A percentile compares a stretch with the other conserved stretches of the same genome.
Evolutionary conservation across 2,329 filamentous ascomycete species (phyloP).

Genomic region (Colletotrichum paranaense): DNA sequence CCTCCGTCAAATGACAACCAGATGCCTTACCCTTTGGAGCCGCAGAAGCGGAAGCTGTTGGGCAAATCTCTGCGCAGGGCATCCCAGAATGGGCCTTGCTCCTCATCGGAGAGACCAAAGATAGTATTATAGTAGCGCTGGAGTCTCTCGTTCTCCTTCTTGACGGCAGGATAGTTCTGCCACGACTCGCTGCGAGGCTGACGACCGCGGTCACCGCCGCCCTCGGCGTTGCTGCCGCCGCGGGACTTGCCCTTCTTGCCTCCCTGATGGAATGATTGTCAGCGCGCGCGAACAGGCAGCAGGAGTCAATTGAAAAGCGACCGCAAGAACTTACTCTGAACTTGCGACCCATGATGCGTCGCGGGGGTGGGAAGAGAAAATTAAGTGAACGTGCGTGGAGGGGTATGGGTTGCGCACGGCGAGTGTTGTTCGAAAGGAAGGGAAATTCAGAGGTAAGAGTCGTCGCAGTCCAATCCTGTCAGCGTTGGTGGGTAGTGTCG

Average conservation of each 20-base stretch:
- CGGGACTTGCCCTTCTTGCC: conserved; percentile 32
- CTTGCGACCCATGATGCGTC: conserved; percentile 32
- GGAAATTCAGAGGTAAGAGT: neutral
- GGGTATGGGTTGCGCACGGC: conserved; percentile 15
- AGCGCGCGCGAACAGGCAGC: neutral
- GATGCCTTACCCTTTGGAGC: conserved; percentile 81
- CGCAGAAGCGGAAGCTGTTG: conserved; percentile 97
- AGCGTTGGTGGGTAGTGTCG: conserved; percentile 7
- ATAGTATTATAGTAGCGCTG: conserved; percentile 88
- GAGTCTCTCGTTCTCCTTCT: conserved; percentile 85
- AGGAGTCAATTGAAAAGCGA: neutral
- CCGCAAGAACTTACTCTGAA: conserved; percentile 26
- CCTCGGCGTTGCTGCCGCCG: conserved; percentile 14
- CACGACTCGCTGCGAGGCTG: conserved; percentile 36
- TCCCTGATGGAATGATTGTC: neutral
- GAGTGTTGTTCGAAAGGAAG: neutral
- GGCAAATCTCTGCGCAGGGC: conserved; percentile 86
- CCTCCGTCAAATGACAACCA: no score
- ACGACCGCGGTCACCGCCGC: conserved; percentile 27
- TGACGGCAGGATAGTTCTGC: conserved; percentile 66
- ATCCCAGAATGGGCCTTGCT: conserved; percentile 86
- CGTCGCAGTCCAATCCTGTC: neutral
- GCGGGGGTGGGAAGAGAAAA: no score
- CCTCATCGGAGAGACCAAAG: conserved; percentile 79
- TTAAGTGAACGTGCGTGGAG: conserved; percentile 13